Conservation (phyloP, 352 stramenopile species). For the Blastocystis sp. region DNA sequence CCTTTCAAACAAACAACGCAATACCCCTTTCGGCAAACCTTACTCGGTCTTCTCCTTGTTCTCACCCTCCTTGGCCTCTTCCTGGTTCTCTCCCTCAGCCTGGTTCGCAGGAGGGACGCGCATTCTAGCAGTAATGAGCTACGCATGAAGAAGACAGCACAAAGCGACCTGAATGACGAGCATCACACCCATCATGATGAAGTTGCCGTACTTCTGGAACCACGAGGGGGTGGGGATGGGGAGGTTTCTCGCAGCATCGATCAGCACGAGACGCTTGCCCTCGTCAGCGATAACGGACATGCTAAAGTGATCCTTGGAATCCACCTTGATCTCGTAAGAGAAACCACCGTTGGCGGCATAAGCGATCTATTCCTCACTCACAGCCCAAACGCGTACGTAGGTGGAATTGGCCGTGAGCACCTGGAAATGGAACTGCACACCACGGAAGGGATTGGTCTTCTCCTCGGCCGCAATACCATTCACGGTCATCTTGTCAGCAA, state of each 20-base stretch:
- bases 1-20: slow-evolving; percentile 9
- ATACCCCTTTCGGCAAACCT: no score
- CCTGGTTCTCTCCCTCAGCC: background rate
- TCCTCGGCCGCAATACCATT: background rate
- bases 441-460: background rate
- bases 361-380: background rate
- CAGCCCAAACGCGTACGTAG: slow-evolving; percentile 10
- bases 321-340: background rate
- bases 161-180: slow-evolving; percentile 1
- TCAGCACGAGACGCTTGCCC: background rate
- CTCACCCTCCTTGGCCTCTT: background rate
- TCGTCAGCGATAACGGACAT: background rate
- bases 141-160: background rate
- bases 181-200: slow-evolving; percentile 68
- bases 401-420: background rate
- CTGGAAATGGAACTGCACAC: background rate
- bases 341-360: background rate
- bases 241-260: background rate
- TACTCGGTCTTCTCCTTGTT: slow-evolving; percentile 29
- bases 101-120: background rate
- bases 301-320: slow-evolving; percentile 9
- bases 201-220: slow-evolving; percentile 69
- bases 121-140: slow-evolving; percentile 12
- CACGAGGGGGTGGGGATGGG: background rate
- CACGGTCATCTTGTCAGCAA: background rate